phyloP scores from a whole-genome alignment of 208 protist species.

The Trypanosomatidae sp. region DNA sequence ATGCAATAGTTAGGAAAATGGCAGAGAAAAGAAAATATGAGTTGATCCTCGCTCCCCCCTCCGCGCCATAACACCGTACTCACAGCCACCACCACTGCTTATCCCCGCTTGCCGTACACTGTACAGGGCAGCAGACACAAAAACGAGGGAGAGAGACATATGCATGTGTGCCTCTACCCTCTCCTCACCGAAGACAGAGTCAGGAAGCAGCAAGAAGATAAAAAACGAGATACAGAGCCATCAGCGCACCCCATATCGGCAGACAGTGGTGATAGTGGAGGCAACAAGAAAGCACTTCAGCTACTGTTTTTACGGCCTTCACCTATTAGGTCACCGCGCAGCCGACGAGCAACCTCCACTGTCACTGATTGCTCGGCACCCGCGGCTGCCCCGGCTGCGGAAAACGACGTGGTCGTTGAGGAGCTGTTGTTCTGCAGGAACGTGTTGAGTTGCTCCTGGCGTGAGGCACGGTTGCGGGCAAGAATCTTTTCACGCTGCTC shows the following conservation, averaged over 20 bases:
- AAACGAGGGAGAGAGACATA: background rate
- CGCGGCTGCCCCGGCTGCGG: background rate
- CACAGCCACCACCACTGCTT: background rate
- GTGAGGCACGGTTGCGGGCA: constrained; percentile 64
- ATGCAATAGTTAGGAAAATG: background rate
- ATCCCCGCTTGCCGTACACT: background rate
- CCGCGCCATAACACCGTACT: background rate
- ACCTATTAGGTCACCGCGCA: constrained; percentile 78
- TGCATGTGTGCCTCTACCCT: background rate
- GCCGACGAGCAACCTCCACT: constrained; percentile 76
- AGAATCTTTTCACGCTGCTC: constrained; percentile 86
- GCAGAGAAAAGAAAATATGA: background rate
- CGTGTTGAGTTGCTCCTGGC: constrained; percentile 68
- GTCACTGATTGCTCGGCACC: constrained; percentile 60
- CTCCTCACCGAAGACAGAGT: background rate
- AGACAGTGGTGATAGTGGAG: background rate
- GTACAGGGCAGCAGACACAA: background rate
- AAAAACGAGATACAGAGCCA: background rate
- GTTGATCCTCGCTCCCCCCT: background rate
- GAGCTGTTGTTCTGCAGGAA: constrained; percentile 46
- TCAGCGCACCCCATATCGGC: background rate
- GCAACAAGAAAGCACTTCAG: background rate
- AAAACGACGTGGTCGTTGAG: background rate
- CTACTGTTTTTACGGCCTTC: constrained; percentile 43
- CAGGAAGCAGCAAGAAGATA: background rate